Evolutionary conservation across 495 filamentous ascomycete genomes (phyloP).

Genomic region (Tuber borchii): DNA sequence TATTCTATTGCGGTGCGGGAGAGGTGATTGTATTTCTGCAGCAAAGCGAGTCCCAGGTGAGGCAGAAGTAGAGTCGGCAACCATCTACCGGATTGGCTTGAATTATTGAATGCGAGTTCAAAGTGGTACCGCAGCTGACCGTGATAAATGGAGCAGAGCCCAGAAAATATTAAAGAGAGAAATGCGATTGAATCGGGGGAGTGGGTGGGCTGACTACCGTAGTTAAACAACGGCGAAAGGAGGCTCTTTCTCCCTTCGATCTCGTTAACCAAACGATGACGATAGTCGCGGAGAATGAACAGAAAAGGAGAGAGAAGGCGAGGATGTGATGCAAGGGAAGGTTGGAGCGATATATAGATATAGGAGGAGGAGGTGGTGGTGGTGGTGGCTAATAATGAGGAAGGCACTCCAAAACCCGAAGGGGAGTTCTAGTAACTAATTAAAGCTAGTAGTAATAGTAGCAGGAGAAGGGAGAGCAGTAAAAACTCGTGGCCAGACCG

Average conservation of each 20-base stretch:
- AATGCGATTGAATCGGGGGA: neutral
- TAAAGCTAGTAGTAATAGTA: neutral
- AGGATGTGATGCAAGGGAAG: neutral
- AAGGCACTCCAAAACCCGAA: neutral
- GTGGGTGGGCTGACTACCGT: neutral
- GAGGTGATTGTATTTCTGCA: conserved; percentile 22
- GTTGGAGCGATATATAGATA: neutral
- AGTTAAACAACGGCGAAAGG: neutral
- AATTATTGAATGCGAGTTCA: neutral
- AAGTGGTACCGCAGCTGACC: neutral
- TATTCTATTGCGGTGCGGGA: conserved; percentile 24
- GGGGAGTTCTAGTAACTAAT: neutral
- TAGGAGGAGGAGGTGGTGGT: neutral
- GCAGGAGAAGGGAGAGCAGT: neutral
- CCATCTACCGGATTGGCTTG: conserved; percentile 1
- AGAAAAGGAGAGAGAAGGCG: neutral
- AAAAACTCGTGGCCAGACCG: neutral
- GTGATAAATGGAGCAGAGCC: neutral
- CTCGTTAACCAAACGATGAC: neutral
- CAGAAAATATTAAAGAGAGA: neutral
- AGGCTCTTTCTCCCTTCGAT: conserved; percentile 1
- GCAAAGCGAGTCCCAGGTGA: conserved; percentile 30
- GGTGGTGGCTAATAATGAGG: neutral
- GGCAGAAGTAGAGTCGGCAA: conserved; percentile 29
- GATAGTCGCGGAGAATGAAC: neutral